Percentiles rank a stretch among this genome's conserved stretches.
These are phyloP conservation scores for Cantharellus anzutake DNA, from an alignment of 768 basidiomycete genomes.

Conservation along the genomic window DNA sequence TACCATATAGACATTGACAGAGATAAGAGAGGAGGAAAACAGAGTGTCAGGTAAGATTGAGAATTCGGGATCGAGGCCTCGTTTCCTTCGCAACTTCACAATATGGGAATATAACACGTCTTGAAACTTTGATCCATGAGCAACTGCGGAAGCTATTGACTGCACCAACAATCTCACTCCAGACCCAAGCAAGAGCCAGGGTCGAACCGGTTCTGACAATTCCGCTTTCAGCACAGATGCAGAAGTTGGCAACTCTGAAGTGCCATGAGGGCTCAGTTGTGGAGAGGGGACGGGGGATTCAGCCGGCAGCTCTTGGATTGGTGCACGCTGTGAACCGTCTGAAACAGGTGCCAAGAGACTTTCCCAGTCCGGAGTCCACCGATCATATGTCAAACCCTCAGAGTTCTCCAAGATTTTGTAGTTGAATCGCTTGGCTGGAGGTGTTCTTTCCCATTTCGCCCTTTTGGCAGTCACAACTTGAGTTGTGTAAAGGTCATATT, in stretches of 20 bases:
- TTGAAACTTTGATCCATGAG: slow-evolving; percentile 34
- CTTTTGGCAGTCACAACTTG: slow-evolving; percentile 34
- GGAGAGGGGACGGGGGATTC: slow-evolving; percentile 7
- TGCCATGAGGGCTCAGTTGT: slow-evolving; percentile 5
- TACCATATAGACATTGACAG: slow-evolving; percentile 41
- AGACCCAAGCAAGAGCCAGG: slow-evolving; percentile 26
- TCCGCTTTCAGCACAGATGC: slow-evolving; percentile 13
- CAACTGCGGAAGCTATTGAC: slow-evolving; percentile 31
- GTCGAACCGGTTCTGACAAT: slow-evolving; percentile 42
- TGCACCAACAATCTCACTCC: slow-evolving; percentile 18
- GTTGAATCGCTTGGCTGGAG: slow-evolving; percentile 72
- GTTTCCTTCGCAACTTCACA: too few relatives aligned
- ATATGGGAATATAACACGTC: slow-evolving; percentile 26
- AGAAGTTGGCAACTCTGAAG: not conserved
- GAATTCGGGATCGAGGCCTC: slow-evolving; percentile 10
- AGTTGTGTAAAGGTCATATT: slow-evolving; percentile 32
- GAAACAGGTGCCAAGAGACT: slow-evolving; percentile 18
- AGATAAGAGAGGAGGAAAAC: slow-evolving; percentile 42
- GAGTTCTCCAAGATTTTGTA: slow-evolving; percentile 41
- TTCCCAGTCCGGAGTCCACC: slow-evolving; percentile 65
- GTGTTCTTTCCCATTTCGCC: slow-evolving; percentile 54
- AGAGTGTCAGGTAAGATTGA: slow-evolving; percentile 25
- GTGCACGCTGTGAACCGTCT: slow-evolving; percentile 20
- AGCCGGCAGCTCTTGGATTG: slow-evolving; percentile 26
- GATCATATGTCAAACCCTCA: slow-evolving; percentile 20